phyloP scores from a whole-genome alignment of 257 asterid species.

The Petunia axillaris region DNA sequence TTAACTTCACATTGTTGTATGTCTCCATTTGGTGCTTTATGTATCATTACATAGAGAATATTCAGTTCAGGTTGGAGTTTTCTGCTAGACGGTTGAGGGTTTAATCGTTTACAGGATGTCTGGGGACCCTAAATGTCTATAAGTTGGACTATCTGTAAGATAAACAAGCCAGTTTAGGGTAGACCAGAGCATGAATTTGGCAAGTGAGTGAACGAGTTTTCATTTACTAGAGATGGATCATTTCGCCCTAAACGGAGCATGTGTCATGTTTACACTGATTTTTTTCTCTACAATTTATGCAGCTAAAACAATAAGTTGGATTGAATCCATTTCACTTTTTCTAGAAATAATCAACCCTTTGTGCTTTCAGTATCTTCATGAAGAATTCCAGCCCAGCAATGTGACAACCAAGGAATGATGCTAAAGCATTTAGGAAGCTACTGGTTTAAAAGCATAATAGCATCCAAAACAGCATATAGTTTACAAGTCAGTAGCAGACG shows the following conservation, averaged over 20 bases:
- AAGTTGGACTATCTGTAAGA: not conserved
- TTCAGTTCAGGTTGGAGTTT: constrained; percentile 9
- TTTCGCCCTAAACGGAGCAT: constrained; percentile 2
- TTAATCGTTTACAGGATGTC: not conserved
- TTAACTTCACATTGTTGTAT: not conserved
- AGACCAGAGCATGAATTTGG: constrained; percentile 3
- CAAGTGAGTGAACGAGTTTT: constrained; percentile 10
- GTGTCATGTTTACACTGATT: constrained; percentile 4
- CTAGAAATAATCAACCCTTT: not conserved
- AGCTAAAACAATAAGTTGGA: constrained; percentile 9
- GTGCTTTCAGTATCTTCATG: constrained; percentile 9
- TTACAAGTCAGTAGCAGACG: not conserved
- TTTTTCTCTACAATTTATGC: not conserved
- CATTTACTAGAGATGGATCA: not conserved
- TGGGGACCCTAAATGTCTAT: not conserved
- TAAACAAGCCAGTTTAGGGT: not conserved
- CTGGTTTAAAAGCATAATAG: not conserved
- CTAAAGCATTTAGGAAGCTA: constrained; percentile 10
- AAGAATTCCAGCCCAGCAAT: not conserved
- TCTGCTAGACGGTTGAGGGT: constrained; percentile 14
- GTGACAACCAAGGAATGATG: constrained; percentile 15
- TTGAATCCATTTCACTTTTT: not conserved
- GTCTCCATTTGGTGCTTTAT: not conserved
- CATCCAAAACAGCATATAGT: constrained; percentile 10
- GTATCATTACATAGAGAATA: constrained; percentile 3